Conservation (phyloP, 345 rosid species). For the Balakata baccata region DNA sequence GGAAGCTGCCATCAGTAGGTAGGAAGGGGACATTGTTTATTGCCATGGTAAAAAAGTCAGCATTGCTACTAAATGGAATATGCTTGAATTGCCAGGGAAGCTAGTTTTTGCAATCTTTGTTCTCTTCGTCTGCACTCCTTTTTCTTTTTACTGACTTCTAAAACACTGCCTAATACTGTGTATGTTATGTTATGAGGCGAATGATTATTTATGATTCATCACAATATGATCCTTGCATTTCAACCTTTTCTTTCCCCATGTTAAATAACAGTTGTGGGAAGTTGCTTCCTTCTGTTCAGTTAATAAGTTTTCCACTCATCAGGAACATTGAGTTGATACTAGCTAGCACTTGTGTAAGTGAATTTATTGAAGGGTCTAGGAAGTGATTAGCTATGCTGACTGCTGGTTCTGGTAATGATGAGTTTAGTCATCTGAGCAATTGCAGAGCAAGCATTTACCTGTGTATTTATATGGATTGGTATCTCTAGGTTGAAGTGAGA, state of each 20-base stretch:
- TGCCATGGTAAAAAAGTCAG: background rate
- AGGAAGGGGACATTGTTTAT: background rate
- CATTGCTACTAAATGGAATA: background rate
- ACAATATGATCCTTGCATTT: too few relatives aligned
- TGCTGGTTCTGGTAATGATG: background rate
- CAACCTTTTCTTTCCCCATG: too few relatives aligned
- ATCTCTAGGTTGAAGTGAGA: background rate
- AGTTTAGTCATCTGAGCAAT: background rate
- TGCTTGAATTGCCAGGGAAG: background rate
- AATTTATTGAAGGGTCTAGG: slow-evolving; percentile 1
- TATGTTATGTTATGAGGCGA: too few relatives aligned
- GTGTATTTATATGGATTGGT: background rate
- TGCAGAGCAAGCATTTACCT: background rate
- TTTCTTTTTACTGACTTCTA: background rate
- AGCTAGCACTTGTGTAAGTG: background rate
- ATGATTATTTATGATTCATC: too few relatives aligned
- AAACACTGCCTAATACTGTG: background rate
- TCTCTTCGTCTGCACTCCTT: background rate
- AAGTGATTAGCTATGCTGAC: background rate
- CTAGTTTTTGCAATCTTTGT: background rate
- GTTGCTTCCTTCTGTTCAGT: background rate
- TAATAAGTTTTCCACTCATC: background rate
- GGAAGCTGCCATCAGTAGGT: too few relatives aligned
- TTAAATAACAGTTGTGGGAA: background rate
- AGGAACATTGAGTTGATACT: background rate